These are phyloP conservation scores for Kentomonas sorsogonicus DNA, from an alignment of 208 protist species.

Conservation along the genomic window DNA sequence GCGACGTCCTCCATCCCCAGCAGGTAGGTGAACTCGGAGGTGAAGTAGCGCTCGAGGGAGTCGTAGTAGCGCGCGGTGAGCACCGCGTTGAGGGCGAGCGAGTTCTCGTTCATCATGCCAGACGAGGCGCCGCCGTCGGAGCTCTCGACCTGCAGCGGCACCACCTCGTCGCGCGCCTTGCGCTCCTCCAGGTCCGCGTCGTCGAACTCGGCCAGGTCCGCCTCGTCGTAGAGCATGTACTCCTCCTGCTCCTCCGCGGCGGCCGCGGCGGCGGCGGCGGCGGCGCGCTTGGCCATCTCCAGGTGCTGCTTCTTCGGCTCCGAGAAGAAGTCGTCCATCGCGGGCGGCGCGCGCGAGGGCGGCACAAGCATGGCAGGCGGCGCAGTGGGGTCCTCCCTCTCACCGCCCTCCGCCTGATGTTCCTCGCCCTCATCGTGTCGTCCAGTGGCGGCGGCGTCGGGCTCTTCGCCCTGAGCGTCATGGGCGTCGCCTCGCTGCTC, in stretches of 20 bases:
- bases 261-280: constrained; percentile 11
- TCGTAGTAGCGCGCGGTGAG: constrained; percentile 62
- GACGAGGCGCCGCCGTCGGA: constrained; percentile 10
- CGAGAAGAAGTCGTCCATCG: not conserved
- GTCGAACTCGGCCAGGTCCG: constrained; percentile 14
- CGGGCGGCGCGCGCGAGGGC: not conserved
- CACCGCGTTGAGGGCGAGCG: constrained; percentile 64
- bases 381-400: not conserved
- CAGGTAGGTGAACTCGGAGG: constrained; percentile 60
- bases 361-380: not conserved
- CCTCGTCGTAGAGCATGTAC: not conserved
- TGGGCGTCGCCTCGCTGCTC: too few relatives aligned
- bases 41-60: constrained; percentile 66
- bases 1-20: constrained; percentile 69
- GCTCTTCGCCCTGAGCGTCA: too few relatives aligned
- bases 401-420: not conserved
- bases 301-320: constrained; percentile 6
- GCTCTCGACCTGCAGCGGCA: constrained; percentile 30
- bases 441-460: too few relatives aligned
- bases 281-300: constrained; percentile 9
- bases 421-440: too few relatives aligned
- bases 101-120: constrained; percentile 22
- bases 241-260: constrained; percentile 12
- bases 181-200: constrained; percentile 46
- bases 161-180: constrained; percentile 33